Evolutionary conservation across 257 asterid genomes (phyloP).

Genomic region (Ballota nigra): DNA sequence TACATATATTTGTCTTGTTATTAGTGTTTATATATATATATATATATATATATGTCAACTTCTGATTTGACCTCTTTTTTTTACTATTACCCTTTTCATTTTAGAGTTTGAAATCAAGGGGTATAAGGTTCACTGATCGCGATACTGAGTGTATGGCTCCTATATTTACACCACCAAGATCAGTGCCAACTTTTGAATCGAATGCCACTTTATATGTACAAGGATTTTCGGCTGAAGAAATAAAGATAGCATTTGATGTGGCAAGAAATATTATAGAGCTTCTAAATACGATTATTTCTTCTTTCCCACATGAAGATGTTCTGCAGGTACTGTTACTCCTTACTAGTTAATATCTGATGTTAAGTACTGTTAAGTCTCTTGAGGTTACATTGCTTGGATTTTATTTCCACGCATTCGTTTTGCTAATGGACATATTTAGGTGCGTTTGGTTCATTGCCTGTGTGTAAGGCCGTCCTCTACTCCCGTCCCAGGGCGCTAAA

Average conservation of each 20-base stretch:
- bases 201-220: conserved; percentile 40
- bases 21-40: too few species aligned
- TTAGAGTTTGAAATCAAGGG: conserved; percentile 84
- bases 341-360: not conserved
- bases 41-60: not conserved
- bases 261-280: conserved; percentile 94
- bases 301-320: conserved; percentile 89
- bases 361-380: not conserved
- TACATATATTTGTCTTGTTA: not conserved
- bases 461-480: too few species aligned
- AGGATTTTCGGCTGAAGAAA: conserved; percentile 70
- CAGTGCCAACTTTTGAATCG: conserved; percentile 54
- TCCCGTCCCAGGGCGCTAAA: too few species aligned
- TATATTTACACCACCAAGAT: conserved; percentile 79
- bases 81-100: conserved; percentile 11
- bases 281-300: conserved; percentile 77
- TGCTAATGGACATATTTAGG: conserved; percentile 2
- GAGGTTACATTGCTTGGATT: not conserved
- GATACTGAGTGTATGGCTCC: conserved; percentile 76
- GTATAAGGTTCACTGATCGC: conserved; percentile 79
- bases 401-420: not conserved
- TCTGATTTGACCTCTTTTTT: conserved; percentile 13
- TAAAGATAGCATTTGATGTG: conserved; percentile 89
- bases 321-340: conserved; percentile 60
- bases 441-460: too few species aligned